Conservation (phyloP, 1,284 basidiomycete genomes). For the Trichosporon faecale region DNA sequence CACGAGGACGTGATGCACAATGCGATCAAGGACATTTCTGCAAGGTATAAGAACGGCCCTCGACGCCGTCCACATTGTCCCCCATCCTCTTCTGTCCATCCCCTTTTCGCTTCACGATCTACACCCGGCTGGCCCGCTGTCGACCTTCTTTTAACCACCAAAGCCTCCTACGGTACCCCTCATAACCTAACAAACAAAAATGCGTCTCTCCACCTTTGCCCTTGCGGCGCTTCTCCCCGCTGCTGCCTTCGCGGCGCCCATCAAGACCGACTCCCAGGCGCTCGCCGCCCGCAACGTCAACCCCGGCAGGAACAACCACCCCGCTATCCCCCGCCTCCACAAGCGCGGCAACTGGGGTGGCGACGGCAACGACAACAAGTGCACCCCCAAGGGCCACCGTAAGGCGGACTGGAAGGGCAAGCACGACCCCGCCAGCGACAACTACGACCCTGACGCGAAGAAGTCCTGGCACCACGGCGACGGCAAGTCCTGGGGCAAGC, state of each 20-base stretch:
- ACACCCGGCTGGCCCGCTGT: conserved; percentile 2
- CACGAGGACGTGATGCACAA: neutral
- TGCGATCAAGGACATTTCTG: neutral
- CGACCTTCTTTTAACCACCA: neutral
- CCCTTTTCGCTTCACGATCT: neutral
- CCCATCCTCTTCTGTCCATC: neutral
- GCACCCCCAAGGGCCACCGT: neutral
- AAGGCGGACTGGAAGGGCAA: neutral
- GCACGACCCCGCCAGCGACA: neutral
- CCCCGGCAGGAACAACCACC: neutral
- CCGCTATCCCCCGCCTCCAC: neutral
- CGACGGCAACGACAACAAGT: neutral
- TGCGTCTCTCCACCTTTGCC: conserved; percentile 2
- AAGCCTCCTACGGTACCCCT: neutral
- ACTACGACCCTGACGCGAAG: neutral
- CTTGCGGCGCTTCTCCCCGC: neutral
- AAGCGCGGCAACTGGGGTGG: neutral
- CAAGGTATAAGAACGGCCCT: neutral
- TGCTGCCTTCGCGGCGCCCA: neutral
- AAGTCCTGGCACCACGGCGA: neutral
- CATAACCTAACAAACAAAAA: neutral
- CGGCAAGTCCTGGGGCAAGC: neutral
- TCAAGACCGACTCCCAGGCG: neutral
- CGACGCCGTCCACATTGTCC: neutral
- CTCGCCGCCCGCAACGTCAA: neutral